Conservation (phyloP, 768 basidiomycete genomes). For the Suillus decipiens region DNA sequence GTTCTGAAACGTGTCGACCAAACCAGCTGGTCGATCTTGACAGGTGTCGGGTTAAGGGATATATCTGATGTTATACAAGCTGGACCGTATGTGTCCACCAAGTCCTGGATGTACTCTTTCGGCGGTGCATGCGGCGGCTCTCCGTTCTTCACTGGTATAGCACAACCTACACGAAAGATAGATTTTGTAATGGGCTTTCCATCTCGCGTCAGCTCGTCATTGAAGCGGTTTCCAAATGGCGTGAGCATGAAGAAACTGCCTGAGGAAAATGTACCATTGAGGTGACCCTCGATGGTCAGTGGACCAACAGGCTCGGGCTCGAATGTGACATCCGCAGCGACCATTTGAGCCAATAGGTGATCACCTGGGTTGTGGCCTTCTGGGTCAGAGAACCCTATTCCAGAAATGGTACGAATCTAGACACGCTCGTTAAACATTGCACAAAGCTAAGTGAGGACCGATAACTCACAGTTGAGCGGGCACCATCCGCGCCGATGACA, state of each 20-base stretch:
- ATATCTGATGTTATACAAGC: slow-evolving; percentile 3
- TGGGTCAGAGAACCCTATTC: slow-evolving; percentile 49
- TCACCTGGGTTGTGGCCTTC: slow-evolving; percentile 26
- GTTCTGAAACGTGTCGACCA: slow-evolving; percentile 47
- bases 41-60: slow-evolving; percentile 21
- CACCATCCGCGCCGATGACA: slow-evolving; percentile 54
- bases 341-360: slow-evolving; percentile 36
- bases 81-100: slow-evolving; percentile 2
- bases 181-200: slow-evolving; percentile 5
- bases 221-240: slow-evolving; percentile 30
- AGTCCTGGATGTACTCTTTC: slow-evolving; percentile 5
- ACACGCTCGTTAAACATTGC: background rate
- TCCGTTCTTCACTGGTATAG: slow-evolving; percentile 33
- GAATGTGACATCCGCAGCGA: slow-evolving; percentile 50
- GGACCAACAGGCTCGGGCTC: slow-evolving; percentile 23
- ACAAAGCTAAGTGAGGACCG: background rate
- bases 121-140: slow-evolving; percentile 27
- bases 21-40: slow-evolving; percentile 34
- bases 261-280: slow-evolving; percentile 20
- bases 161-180: slow-evolving; percentile 40
- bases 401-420: slow-evolving; percentile 44
- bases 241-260: slow-evolving; percentile 34
- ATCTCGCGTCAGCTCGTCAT: background rate
- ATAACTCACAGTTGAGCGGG: slow-evolving; percentile 42
- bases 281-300: slow-evolving; percentile 16